Percentiles rank a stretch among this genome's conserved stretches.
phyloP scores from a whole-genome alignment of 768 basidiomycete species.

The Mycena leptocephala region DNA sequence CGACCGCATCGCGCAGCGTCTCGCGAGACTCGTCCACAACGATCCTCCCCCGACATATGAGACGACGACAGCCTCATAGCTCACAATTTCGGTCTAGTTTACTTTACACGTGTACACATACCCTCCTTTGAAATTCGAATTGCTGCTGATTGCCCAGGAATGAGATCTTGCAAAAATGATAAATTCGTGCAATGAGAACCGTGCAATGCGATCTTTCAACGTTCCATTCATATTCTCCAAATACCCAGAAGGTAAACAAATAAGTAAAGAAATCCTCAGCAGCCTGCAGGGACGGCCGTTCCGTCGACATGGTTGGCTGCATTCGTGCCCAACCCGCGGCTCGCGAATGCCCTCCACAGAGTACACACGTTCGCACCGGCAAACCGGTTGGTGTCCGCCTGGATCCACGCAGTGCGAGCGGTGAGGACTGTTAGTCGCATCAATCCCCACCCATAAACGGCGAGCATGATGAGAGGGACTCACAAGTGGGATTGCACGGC shows the following conservation, averaged over 20 bases:
- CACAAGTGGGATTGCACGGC: conserved; percentile 47
- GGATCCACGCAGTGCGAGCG: conserved; percentile 56
- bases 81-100: no score
- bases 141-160: no score
- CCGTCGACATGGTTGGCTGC: conserved; percentile 17
- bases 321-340: conserved; percentile 37
- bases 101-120: no score
- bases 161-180: no score
- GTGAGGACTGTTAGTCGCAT: conserved; percentile 16
- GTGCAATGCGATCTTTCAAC: no score
- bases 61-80: background rate
- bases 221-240: background rate
- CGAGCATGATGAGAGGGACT: background rate
- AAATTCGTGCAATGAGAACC: no score
- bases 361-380: conserved; percentile 52
- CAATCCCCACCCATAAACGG: no score
- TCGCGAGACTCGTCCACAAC: conserved; percentile 4
- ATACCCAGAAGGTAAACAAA: background rate
- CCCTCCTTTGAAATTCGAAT: no score
- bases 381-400: conserved; percentile 58
- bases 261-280: background rate
- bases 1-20: conserved; percentile 15
- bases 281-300: conserved; percentile 1
- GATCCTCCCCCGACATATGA: conserved; percentile 14
- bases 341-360: conserved; percentile 58